Evolutionary conservation across 228 moss, liverwort and hornwort genomes (phyloP).

Genomic region (Sphagnum fallax): DNA sequence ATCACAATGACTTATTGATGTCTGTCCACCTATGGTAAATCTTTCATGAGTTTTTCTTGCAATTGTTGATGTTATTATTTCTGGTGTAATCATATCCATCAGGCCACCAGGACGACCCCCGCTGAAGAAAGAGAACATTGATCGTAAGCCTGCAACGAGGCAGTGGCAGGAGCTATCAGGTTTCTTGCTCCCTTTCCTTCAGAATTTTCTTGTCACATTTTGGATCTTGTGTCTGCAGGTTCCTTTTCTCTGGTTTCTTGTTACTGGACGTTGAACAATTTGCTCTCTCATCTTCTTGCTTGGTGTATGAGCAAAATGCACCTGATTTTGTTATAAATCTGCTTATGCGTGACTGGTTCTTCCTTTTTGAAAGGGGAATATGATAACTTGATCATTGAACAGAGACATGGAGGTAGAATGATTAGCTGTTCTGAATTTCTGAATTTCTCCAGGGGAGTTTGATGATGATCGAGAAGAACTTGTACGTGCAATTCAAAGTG

Average conservation of each 20-base stretch:
- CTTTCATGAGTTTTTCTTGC: too few relatives aligned
- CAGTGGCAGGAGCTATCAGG: slow-evolving; percentile 90
- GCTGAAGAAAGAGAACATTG: slow-evolving; percentile 62
- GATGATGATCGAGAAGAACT: slow-evolving; percentile 89
- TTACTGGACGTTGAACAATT: too few relatives aligned
- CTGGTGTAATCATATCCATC: slow-evolving; percentile 4
- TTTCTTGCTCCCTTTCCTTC: slow-evolving; percentile 11
- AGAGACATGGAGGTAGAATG: too few relatives aligned
- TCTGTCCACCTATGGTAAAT: neutral
- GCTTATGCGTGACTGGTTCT: neutral
- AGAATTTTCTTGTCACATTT: neutral
- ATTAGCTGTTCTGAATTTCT: neutral
- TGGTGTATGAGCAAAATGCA: too few relatives aligned
- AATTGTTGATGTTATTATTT: neutral
- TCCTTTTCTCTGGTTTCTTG: too few relatives aligned
- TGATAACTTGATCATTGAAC: too few relatives aligned
- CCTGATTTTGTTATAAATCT: too few relatives aligned
- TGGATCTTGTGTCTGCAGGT: neutral
- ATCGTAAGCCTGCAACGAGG: slow-evolving; percentile 72
- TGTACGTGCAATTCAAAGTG: slow-evolving; percentile 60
- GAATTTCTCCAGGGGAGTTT: slow-evolving; percentile 60
- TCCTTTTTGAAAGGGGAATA: neutral
- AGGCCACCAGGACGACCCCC: slow-evolving; percentile 69
- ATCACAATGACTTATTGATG: neutral
- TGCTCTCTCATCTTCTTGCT: too few relatives aligned